Percentiles rank a stretch among this genome's conserved stretches.
Evolutionary conservation across 345 rosid species (phyloP).

Genomic region (Atalantia buxifolia): DNA sequence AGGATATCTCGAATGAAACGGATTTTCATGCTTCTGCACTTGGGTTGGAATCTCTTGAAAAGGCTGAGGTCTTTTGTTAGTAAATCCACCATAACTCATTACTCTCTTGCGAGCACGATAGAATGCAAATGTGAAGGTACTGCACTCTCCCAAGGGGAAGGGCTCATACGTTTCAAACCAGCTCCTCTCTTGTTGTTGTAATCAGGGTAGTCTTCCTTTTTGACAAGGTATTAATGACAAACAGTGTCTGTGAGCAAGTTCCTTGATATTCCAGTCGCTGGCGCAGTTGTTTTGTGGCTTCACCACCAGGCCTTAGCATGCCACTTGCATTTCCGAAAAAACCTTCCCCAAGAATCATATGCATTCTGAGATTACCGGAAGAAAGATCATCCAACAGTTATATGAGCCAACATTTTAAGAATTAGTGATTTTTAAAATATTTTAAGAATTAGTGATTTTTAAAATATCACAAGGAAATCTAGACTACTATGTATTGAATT

Average conservation of each 20-base stretch:
- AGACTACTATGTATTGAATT: not conserved
- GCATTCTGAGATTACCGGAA: conserved; percentile 36
- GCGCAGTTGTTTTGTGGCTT: conserved; percentile 51
- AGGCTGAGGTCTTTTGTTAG: no score
- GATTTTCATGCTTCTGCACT: no score
- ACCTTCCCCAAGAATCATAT: conserved; percentile 33
- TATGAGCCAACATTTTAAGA: not conserved
- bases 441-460: not conserved
- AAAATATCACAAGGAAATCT: not conserved
- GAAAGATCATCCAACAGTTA: not conserved
- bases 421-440: no score
- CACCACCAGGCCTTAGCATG: conserved; percentile 39
- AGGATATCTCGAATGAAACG: no score
- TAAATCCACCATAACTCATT: no score
- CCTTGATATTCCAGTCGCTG: conserved; percentile 50
- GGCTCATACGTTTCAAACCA: conserved; percentile 39
- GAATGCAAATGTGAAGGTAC: no score
- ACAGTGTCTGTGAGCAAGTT: conserved; percentile 39
- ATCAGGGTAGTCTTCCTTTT: conserved; percentile 38
- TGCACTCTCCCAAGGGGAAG: conserved; percentile 38
- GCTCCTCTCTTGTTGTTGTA: conserved; percentile 52
- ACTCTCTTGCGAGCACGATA: no score
- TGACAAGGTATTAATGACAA: conserved; percentile 22
- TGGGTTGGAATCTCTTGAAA: no score
- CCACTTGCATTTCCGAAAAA: conserved; percentile 45